These are phyloP conservation scores for Saposhnikovia divaricata DNA, from an alignment of 129 eudicot genomes.

Conservation along the genomic window DNA sequence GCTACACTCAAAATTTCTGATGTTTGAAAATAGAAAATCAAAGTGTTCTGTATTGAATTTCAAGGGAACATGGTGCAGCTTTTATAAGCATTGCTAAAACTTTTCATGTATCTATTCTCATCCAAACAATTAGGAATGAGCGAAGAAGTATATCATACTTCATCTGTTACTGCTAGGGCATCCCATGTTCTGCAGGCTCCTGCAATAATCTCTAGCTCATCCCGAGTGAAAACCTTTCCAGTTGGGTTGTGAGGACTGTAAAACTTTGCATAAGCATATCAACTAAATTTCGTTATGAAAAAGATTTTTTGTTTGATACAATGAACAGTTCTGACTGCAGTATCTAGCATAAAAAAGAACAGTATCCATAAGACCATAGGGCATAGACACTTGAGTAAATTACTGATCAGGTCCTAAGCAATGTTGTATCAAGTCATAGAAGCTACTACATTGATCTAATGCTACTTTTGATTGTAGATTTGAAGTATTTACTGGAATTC, in stretches of 20 bases:
- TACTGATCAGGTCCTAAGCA: not conserved
- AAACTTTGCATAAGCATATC: constrained; percentile 28
- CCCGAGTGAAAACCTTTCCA: constrained; percentile 79
- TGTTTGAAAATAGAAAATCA: not conserved
- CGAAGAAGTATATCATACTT: constrained; percentile 40
- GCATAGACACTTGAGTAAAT: not conserved
- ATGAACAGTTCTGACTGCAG: not conserved
- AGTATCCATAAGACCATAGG: not conserved
- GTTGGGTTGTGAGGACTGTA: constrained; percentile 99
- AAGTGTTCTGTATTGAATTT: not conserved
- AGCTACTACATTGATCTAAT: not conserved
- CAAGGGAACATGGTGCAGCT: not conserved
- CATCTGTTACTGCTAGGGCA: constrained; percentile 85
- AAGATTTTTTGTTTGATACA: not conserved
- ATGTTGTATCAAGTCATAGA: not conserved
- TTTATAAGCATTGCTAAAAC: too few relatives aligned
- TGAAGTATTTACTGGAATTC: not conserved
- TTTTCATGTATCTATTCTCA: not conserved
- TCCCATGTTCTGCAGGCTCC: constrained; percentile 72
- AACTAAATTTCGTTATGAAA: constrained; percentile 9
- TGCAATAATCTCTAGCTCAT: constrained; percentile 81
- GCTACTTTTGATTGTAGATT: not conserved
- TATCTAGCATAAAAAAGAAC: not conserved
- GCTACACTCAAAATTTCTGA: not conserved
- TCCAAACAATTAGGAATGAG: constrained; percentile 11